Evolutionary conservation across 257 asterid genomes (phyloP).

Genomic region (Solanum verrucosum): DNA sequence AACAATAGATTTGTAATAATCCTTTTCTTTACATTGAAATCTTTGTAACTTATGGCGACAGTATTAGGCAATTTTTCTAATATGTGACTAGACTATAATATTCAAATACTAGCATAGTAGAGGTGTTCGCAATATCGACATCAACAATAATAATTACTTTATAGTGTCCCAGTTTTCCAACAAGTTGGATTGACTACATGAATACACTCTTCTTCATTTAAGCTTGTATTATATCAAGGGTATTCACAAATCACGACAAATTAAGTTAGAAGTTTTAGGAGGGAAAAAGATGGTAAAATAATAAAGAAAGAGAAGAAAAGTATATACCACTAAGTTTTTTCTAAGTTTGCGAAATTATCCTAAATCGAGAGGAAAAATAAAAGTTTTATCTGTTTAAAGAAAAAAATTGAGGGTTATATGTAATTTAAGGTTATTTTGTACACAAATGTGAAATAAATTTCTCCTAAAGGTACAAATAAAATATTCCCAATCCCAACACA

Average conservation of each 20-base stretch:
- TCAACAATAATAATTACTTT: background rate
- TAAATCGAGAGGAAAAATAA: background rate
- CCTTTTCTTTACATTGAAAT: background rate
- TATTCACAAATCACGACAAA: background rate
- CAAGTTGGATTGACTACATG: background rate
- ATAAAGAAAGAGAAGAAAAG: background rate
- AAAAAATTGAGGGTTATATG: background rate
- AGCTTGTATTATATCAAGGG: background rate
- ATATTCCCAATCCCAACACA: accelerated
- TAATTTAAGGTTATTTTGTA: background rate
- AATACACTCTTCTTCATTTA: background rate
- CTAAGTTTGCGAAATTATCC: background rate
- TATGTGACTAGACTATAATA: background rate
- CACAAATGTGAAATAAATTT: background rate
- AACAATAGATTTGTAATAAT: background rate
- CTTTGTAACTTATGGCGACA: background rate
- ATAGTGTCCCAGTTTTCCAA: background rate
- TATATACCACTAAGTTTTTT: background rate
- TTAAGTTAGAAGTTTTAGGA: background rate
- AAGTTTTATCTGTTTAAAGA: background rate
- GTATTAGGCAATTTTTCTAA: background rate
- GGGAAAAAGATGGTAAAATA: background rate
- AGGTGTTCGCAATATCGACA: background rate
- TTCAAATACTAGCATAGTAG: background rate
- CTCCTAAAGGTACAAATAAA: background rate